Conservation (phyloP, 345 rosid genomes). For the Brassica nigra region DNA sequence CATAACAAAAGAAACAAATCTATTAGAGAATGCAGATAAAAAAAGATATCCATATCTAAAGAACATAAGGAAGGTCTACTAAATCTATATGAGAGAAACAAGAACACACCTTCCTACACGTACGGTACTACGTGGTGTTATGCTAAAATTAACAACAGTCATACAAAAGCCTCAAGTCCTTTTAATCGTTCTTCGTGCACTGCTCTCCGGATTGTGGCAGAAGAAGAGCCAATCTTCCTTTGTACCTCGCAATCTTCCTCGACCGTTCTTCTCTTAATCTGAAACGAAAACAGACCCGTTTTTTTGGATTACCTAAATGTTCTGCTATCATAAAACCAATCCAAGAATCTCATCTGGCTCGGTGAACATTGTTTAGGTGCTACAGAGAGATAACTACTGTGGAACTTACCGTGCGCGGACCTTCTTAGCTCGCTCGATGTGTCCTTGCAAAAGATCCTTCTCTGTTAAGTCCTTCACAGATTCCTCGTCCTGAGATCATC, state of each 20-base stretch:
- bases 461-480: slow-evolving; percentile 56
- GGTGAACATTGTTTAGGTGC: background rate
- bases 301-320: background rate
- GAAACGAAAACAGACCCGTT: background rate
- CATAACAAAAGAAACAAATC: background rate
- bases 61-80: slow-evolving; percentile 8
- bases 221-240: slow-evolving; percentile 75
- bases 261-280: slow-evolving; percentile 71
- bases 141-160: slow-evolving; percentile 25
- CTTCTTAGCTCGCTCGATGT: slow-evolving; percentile 67
- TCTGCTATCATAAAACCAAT: background rate
- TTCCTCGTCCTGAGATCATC: slow-evolving; percentile 56
- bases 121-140: background rate
- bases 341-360: background rate
- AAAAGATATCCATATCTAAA: background rate
- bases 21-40: slow-evolving; percentile 9
- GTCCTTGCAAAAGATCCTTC: slow-evolving; percentile 68
- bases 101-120: background rate
- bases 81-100: background rate
- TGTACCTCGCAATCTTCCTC: slow-evolving; percentile 80
- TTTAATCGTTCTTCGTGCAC: slow-evolving; percentile 39
- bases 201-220: slow-evolving; percentile 73
- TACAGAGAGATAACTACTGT: slow-evolving; percentile 4
- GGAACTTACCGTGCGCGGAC: slow-evolving; percentile 68
- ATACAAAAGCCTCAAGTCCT: slow-evolving; percentile 22